Evolutionary conservation across 2,329 filamentous ascomycete genomes (phyloP).

Genomic region (Gaeumannomyces tritici): DNA sequence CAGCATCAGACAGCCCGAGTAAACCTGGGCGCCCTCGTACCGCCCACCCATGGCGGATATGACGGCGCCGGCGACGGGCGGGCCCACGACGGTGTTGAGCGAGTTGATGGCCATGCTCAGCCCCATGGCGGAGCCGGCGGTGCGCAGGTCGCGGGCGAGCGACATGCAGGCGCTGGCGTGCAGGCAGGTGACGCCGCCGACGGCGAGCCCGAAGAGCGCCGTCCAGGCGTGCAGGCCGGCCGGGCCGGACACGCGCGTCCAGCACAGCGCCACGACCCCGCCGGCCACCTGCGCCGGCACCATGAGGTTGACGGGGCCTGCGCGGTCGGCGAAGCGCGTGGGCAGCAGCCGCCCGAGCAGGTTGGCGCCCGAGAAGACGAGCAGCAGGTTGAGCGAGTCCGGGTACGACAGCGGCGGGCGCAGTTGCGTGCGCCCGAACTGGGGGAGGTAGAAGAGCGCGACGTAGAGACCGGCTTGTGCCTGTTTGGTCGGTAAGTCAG

Average conservation of each 20-base stretch:
- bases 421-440: slow-evolving; percentile 19
- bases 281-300: slow-evolving; percentile 29
- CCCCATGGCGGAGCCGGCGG: slow-evolving; percentile 45
- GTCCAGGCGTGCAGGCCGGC: slow-evolving; percentile 38
- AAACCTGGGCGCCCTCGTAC: slow-evolving; percentile 42
- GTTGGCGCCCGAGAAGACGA: slow-evolving; percentile 44
- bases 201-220: slow-evolving; percentile 38
- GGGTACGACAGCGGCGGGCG: slow-evolving; percentile 7
- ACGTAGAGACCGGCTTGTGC: slow-evolving; percentile 27
- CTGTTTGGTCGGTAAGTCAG: background rate
- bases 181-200: slow-evolving; percentile 38
- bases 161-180: slow-evolving; percentile 41
- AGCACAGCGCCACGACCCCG: slow-evolving; percentile 28
- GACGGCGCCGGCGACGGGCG: slow-evolving; percentile 43
- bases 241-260: slow-evolving; percentile 34
- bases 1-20: slow-evolving; percentile 33
- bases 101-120: slow-evolving; percentile 39
- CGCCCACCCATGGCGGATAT: slow-evolving; percentile 31
- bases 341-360: slow-evolving; percentile 37
- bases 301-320: slow-evolving; percentile 42
- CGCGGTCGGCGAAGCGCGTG: slow-evolving; percentile 33
- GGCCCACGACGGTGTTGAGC: slow-evolving; percentile 43
- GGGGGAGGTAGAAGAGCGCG: slow-evolving; percentile 31
- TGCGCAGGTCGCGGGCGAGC: slow-evolving; percentile 40
- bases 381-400: slow-evolving; percentile 37